Evolutionary conservation across 495 filamentous ascomycete species (phyloP).

Genomic region (Talaromyces thailandensis): DNA sequence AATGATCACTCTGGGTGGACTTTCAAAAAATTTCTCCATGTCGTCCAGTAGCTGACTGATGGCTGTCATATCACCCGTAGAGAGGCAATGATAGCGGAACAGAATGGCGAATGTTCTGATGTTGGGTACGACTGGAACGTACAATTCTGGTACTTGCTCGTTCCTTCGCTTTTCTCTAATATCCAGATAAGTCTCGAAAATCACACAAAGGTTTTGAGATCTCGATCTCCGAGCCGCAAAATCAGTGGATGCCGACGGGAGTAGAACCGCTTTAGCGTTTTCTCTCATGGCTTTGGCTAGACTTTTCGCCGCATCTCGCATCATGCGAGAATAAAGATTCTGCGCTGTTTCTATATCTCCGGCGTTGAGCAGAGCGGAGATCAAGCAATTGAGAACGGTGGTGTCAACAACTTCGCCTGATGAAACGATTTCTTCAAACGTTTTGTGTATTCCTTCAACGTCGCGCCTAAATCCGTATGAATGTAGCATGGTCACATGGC

Average conservation of each 20-base stretch:
- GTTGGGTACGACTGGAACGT: conserved; percentile 32
- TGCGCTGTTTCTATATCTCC: conserved; percentile 66
- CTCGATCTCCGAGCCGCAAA: conserved; percentile 22
- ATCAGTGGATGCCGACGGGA: conserved; percentile 18
- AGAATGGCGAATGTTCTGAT: conserved; percentile 38
- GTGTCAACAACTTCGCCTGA: conserved; percentile 85
- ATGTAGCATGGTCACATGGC: conserved; percentile 72
- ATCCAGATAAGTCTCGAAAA: conserved; percentile 26
- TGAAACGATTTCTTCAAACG: conserved; percentile 68
- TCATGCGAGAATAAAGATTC: conserved; percentile 72
- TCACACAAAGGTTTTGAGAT: conserved; percentile 21
- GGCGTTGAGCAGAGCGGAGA: conserved; percentile 63
- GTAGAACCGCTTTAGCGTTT: conserved; percentile 8
- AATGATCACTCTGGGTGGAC: conserved; percentile 32
- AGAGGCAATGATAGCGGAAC: conserved; percentile 26
- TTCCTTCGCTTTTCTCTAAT: conserved; percentile 20
- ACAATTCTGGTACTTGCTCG: conserved; percentile 24
- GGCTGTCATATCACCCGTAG: conserved; percentile 25
- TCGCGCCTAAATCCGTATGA: conserved; percentile 66
- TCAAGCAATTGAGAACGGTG: conserved; percentile 74
- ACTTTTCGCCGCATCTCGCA: conserved; percentile 30
- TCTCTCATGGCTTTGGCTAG: background rate
- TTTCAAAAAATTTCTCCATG: conserved; percentile 29
- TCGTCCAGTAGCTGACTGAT: conserved; percentile 29
- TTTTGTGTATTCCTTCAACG: conserved; percentile 54